Evolutionary conservation across 345 rosid genomes (phyloP).

Genomic region (Arabis hirsuta): DNA sequence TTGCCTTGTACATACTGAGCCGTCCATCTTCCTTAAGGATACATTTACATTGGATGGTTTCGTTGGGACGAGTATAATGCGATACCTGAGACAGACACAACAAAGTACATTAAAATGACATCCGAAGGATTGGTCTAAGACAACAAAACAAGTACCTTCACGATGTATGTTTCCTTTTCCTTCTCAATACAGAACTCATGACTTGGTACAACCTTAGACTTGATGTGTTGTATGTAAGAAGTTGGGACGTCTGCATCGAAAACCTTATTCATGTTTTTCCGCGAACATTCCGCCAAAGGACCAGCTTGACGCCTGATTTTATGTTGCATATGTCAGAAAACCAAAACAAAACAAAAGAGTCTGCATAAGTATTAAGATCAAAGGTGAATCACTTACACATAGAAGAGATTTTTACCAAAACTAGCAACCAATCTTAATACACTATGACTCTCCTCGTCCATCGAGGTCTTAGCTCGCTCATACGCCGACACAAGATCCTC

Average conservation of each 20-base stretch:
- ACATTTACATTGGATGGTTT: constrained; percentile 63
- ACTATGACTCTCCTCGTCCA: constrained; percentile 2
- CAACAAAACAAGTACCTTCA: constrained; percentile 53
- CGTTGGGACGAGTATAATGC: constrained; percentile 36
- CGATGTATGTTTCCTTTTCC: constrained; percentile 57
- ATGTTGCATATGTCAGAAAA: constrained; percentile 5
- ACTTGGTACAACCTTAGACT: constrained; percentile 44
- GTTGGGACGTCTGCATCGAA: constrained; percentile 53
- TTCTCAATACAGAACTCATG: constrained; percentile 45
- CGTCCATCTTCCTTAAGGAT: constrained; percentile 46
- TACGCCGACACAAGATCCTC: constrained; percentile 54
- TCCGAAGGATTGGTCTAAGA: constrained; percentile 44
- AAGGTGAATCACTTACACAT: constrained; percentile 43
- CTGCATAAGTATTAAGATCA: constrained; percentile 2
- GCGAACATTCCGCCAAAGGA: constrained; percentile 40
- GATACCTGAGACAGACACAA: constrained; percentile 52
- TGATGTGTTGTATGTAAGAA: constrained; percentile 47
- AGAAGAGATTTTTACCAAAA: constrained; percentile 58
- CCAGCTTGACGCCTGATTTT: constrained; percentile 27
- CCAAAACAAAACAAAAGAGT: no score
- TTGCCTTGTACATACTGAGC: constrained; percentile 64
- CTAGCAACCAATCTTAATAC: constrained; percentile 57
- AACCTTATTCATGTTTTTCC: constrained; percentile 39
- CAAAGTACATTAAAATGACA: constrained; percentile 14
- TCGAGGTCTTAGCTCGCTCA: constrained; percentile 42